These are phyloP conservation scores for Boletus rex-veris DNA, from an alignment of 768 basidiomycete species.

Conservation along the genomic window DNA sequence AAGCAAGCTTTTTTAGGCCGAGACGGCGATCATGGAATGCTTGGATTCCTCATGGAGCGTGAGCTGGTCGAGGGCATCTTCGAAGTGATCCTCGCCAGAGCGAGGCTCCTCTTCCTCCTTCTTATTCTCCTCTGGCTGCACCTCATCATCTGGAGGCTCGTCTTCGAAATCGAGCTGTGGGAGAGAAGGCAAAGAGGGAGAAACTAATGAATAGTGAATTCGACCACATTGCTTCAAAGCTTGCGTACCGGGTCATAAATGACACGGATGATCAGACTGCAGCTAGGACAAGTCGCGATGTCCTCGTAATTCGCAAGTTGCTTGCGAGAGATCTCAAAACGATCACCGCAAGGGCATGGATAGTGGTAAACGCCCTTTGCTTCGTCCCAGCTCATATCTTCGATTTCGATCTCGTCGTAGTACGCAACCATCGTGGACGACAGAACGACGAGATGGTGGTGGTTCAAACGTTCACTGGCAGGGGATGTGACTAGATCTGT, in stretches of 20 bases:
- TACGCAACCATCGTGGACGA: conserved; percentile 64
- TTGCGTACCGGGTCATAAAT: conserved; percentile 88
- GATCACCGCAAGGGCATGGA: conserved; percentile 96
- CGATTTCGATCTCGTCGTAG: conserved; percentile 97
- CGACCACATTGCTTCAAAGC: neutral
- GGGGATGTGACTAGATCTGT: no score
- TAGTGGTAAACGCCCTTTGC: conserved; percentile 86
- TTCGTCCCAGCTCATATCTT: conserved; percentile 91
- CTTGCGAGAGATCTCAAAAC: conserved; percentile 87
- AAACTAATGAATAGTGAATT: conserved; percentile 2
- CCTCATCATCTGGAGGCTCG: conserved; percentile 55
- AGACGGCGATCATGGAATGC: conserved; percentile 11
- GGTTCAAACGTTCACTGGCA: no score
- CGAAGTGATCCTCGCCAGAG: conserved; percentile 47
- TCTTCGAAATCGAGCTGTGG: conserved; percentile 81
- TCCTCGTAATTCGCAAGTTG: conserved; percentile 91
- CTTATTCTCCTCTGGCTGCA: conserved; percentile 19
- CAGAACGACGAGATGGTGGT: neutral
- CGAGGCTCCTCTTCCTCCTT: conserved; percentile 33
- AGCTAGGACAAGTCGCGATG: conserved; percentile 94
- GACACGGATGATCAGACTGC: conserved; percentile 88
- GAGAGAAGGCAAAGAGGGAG: neutral
- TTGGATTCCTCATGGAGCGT: conserved; percentile 21
- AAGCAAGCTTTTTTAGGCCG: conserved; percentile 10
- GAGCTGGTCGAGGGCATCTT: conserved; percentile 67